Conservation (phyloP, 2,329 filamentous ascomycete genomes). For the Rachicladosporium sp. region DNA sequence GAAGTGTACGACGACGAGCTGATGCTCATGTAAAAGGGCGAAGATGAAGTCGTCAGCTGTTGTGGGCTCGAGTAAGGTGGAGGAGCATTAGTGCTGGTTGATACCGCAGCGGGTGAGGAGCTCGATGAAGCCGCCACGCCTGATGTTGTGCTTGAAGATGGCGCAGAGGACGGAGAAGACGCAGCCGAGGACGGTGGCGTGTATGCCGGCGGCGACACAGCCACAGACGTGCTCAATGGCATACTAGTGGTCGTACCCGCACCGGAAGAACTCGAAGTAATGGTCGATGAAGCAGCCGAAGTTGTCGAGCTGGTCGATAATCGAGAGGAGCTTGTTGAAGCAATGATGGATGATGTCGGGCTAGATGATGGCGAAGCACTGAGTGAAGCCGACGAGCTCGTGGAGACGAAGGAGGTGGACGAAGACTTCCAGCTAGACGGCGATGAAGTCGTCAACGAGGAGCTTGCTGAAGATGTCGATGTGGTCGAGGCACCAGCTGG, state of each 20-base stretch:
- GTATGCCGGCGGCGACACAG: not conserved
- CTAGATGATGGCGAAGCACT: not conserved
- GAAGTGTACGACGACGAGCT: conserved; percentile 1
- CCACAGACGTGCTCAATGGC: not conserved
- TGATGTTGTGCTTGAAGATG: not conserved
- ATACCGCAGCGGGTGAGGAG: no score
- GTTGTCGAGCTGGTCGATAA: not conserved
- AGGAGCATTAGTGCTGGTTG: not conserved
- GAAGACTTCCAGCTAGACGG: not conserved
- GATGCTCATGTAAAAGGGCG: conserved; percentile 3
- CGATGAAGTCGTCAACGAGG: not conserved
- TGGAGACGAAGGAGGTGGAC: conserved; percentile 3
- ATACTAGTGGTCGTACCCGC: not conserved
- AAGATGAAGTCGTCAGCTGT: not conserved
- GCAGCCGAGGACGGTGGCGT: not conserved
- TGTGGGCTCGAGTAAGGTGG: not conserved
- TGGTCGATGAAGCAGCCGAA: not conserved
- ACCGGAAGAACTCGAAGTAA: not conserved
- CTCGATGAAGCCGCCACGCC: not conserved
- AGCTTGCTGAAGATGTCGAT: conserved; percentile 1
- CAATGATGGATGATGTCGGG: not conserved
- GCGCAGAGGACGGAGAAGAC: not conserved
- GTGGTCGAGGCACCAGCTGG: conserved; percentile 1
- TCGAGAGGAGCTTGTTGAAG: not conserved
- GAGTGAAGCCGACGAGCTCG: not conserved